phyloP scores from a whole-genome alignment of 2,329 filamentous ascomycete genomes.

The Pseudopyricularia javanii region DNA sequence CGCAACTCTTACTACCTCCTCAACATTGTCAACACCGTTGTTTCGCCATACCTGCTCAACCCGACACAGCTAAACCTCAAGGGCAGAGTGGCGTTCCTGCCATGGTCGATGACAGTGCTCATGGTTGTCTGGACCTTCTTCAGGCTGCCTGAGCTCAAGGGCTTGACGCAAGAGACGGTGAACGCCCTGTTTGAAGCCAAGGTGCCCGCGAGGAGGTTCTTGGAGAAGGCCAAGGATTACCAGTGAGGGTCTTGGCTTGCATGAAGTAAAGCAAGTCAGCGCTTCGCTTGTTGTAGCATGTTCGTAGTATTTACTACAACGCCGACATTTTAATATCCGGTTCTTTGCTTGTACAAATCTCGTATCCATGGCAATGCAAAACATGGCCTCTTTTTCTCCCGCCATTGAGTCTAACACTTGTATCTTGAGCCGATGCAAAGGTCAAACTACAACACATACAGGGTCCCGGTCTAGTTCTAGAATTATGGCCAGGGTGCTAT shows the following conservation, averaged over 20 bases:
- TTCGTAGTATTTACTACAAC: no score
- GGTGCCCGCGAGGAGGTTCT: background rate
- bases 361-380: no score
- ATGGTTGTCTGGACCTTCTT: conserved; percentile 2
- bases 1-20: conserved; percentile 16
- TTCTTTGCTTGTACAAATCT: no score
- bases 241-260: background rate
- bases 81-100: conserved; percentile 1
- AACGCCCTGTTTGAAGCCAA: conserved; percentile 37
- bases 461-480: no score
- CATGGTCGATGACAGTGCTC: conserved; percentile 1
- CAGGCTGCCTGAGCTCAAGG: conserved; percentile 22
- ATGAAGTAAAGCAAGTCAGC: background rate
- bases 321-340: no score
- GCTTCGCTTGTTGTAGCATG: no score
- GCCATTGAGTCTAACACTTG: no score
- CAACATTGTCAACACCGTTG: conserved; percentile 11
- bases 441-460: no score
- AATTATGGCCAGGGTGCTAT: no score
- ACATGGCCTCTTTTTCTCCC: no score
- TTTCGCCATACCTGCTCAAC: conserved; percentile 23
- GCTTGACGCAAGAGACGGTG: conserved; percentile 39
- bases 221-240: background rate
- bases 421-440: no score
- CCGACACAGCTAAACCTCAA: conserved; percentile 22